These are phyloP conservation scores for Beverwykella pulmonaria DNA, from an alignment of 495 filamentous ascomycete species.

Conservation along the genomic window DNA sequence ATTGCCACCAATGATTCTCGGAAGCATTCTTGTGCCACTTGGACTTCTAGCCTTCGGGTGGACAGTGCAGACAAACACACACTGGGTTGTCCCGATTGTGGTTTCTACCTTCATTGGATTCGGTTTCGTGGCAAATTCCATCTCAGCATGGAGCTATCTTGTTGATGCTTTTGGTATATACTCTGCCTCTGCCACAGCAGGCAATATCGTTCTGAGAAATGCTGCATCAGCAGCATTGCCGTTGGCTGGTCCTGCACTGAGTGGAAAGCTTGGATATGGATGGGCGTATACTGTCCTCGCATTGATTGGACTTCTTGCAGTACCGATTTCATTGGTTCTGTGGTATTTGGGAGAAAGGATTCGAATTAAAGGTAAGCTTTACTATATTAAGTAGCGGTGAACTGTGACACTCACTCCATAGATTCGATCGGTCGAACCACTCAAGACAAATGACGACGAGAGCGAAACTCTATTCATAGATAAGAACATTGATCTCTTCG, in stretches of 20 bases:
- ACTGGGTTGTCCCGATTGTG: conserved; percentile 44
- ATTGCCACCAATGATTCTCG: conserved; percentile 42
- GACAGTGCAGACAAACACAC: conserved; percentile 32
- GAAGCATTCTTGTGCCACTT: conserved; percentile 30
- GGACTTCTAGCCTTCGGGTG: conserved; percentile 45
- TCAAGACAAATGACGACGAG: too few species aligned
- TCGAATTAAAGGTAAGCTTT: background rate
- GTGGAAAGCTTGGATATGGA: conserved; percentile 14
- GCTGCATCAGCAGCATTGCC: conserved; percentile 21
- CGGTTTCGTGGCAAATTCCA: conserved; percentile 40
- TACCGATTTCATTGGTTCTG: conserved; percentile 18
- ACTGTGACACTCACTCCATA: too few species aligned
- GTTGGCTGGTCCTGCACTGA: conserved; percentile 25
- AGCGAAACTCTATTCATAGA: too few species aligned
- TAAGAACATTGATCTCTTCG: too few species aligned
- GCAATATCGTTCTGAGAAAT: conserved; percentile 39
- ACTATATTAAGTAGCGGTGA: too few species aligned
- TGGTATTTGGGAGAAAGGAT: conserved; percentile 3
- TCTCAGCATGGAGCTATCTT: conserved; percentile 45
- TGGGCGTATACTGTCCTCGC: conserved; percentile 32
- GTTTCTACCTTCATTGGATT: conserved; percentile 41
- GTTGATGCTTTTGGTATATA: conserved; percentile 45
- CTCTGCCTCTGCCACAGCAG: conserved; percentile 45
- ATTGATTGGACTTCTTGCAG: conserved; percentile 5
- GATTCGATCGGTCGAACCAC: too few species aligned